Conservation (phyloP, 768 basidiomycete genomes). For the Amylocystis lapponica region DNA sequence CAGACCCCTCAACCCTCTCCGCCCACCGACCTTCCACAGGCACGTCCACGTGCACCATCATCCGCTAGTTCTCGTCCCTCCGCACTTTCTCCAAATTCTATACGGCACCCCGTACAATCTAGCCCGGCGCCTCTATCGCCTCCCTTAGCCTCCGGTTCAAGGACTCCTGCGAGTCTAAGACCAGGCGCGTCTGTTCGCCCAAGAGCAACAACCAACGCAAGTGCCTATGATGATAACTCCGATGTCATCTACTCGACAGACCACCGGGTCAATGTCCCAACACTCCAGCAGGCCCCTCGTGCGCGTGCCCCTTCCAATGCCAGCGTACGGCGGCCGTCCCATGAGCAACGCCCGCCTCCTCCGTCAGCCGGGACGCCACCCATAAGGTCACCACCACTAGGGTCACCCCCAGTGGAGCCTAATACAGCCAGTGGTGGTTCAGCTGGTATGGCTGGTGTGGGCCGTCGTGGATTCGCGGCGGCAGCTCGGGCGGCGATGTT, state of each 20-base stretch:
- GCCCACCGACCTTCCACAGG: background rate
- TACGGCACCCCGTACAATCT: conserved; percentile 10
- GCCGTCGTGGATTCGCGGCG: conserved; percentile 75
- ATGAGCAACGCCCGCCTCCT: background rate
- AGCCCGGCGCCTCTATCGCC: conserved; percentile 6
- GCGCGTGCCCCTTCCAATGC: conserved; percentile 2
- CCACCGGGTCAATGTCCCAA: conserved; percentile 5
- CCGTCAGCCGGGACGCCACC: background rate
- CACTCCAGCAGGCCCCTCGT: conserved; percentile 1
- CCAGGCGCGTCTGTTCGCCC: conserved; percentile 3
- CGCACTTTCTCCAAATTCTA: background rate
- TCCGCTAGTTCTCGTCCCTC: conserved; percentile 9
- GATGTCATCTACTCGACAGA: conserved; percentile 15
- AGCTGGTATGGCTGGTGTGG: conserved; percentile 90
- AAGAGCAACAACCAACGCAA: conserved; percentile 10
- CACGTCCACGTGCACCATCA: conserved; percentile 11
- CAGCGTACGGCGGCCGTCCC: background rate
- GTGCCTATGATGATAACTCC: conserved; percentile 3
- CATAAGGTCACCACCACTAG: conserved; percentile 4
- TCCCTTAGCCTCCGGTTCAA: background rate
- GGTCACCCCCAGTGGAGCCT: conserved; percentile 25
- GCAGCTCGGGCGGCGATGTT: conserved; percentile 62
- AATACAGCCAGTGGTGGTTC: conserved; percentile 72
- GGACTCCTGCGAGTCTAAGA: background rate
- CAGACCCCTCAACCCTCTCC: conserved; percentile 6